Percentiles rank a stretch among this genome's conserved stretches.
Conservation (phyloP, 768 basidiomycete genomes). For the Termitomyces sp. region DNA sequence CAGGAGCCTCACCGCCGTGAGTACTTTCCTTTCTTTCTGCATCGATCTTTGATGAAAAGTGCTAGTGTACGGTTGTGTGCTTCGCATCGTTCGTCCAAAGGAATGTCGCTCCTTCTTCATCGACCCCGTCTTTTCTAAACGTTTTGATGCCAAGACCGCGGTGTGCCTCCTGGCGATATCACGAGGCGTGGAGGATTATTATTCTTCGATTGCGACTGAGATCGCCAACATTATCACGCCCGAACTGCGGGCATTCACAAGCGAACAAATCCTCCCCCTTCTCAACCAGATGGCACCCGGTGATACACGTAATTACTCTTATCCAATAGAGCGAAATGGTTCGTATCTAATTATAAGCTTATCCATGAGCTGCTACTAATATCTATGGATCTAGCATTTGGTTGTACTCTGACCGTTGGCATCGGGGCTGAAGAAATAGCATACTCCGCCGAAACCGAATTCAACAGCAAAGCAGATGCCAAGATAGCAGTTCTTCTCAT, state of each 20-base stretch:
- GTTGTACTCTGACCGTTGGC: background rate
- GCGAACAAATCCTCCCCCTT: background rate
- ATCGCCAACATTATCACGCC: background rate
- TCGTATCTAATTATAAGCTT: background rate
- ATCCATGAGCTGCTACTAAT: background rate
- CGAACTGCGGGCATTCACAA: background rate
- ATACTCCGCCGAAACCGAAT: background rate
- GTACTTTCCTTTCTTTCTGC: constrained; percentile 14
- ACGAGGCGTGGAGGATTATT: constrained; percentile 52
- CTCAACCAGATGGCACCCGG: background rate
- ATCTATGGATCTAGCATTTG: background rate
- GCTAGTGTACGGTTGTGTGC: constrained; percentile 40
- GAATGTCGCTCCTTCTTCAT: constrained; percentile 55
- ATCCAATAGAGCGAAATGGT: background rate
- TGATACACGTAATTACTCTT: background rate
- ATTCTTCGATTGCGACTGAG: constrained; percentile 34
- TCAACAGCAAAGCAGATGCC: background rate
- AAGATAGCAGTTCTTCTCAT: background rate
- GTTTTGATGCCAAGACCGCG: constrained; percentile 63
- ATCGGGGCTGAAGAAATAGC: background rate
- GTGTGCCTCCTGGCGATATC: constrained; percentile 63
- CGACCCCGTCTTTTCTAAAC: constrained; percentile 56
- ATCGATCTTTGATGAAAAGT: background rate
- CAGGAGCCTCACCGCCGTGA: constrained; percentile 37
- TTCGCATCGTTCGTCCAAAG: constrained; percentile 49